These are phyloP conservation scores for Setaria italica DNA, from an alignment of 202 grass and related monocot genomes.

Conservation along the genomic window DNA sequence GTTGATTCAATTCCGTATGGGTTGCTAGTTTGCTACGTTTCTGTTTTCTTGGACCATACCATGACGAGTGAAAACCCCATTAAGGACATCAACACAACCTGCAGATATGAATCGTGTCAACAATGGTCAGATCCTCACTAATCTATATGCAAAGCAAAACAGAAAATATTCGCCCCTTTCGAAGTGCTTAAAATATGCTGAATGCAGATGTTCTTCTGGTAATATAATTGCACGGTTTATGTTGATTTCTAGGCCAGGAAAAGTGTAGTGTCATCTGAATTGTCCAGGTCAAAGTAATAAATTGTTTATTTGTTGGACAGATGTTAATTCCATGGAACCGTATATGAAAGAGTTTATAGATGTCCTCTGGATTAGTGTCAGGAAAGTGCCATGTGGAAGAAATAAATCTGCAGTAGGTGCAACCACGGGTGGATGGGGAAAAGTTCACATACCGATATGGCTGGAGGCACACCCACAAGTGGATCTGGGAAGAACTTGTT, in stretches of 20 bases:
- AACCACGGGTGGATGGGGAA: neutral
- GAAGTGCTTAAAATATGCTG: neutral
- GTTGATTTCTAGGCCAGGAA: conserved; percentile 9
- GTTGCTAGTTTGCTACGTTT: conserved; percentile 44
- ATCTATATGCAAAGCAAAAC: neutral
- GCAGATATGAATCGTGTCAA: conserved; percentile 39
- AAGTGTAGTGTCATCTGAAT: conserved; percentile 1
- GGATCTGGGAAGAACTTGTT: conserved; percentile 96
- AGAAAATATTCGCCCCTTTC: neutral
- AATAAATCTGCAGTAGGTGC: conserved; percentile 2
- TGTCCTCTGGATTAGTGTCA: conserved; percentile 9
- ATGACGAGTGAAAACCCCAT: conserved; percentile 94
- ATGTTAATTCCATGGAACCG: conserved; percentile 6
- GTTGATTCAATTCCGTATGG: neutral
- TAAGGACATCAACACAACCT: conserved; percentile 99
- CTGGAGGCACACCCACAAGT: conserved; percentile 94
- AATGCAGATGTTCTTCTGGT: neutral
- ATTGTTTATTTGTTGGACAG: conserved; percentile 1
- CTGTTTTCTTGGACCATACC: conserved; percentile 83
- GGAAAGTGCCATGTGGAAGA: neutral
- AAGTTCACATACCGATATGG: conserved; percentile 77
- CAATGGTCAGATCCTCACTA: neutral
- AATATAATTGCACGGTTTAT: neutral
- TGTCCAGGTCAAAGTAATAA: neutral
- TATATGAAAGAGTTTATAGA: neutral